Evolutionary conservation across 2,329 filamentous ascomycete genomes (phyloP).

Genomic region (Endothia cerciana): DNA sequence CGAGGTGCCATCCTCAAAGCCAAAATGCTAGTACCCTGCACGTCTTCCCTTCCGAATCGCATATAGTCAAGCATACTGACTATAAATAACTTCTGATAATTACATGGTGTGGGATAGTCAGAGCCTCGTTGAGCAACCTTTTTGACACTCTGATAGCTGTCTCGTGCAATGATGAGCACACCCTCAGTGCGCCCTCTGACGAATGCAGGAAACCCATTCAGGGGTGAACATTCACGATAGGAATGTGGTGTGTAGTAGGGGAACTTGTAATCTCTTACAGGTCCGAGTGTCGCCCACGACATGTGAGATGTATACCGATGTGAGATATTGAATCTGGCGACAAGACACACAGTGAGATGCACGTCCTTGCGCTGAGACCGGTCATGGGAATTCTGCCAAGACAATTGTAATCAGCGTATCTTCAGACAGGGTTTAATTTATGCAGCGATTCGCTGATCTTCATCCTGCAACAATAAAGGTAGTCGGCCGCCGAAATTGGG

Average conservation of each 20-base stretch:
- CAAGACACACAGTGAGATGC: too few relatives aligned
- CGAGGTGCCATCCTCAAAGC: too few relatives aligned
- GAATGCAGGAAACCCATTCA: background rate
- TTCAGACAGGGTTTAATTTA: background rate
- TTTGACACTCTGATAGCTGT: background rate
- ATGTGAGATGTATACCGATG: too few relatives aligned
- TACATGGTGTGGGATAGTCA: background rate
- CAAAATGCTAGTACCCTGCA: too few relatives aligned
- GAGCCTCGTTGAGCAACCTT: background rate
- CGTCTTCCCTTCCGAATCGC: slow-evolving; percentile 40
- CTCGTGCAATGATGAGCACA: background rate
- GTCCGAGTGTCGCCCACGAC: too few relatives aligned
- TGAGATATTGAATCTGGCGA: too few relatives aligned
- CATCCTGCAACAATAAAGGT: background rate
- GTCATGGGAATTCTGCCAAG: background rate
- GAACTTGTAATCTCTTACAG: background rate
- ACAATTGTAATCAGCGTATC: background rate
- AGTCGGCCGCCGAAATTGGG: background rate
- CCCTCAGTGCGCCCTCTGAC: background rate
- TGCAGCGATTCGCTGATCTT: background rate
- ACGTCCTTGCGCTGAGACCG: too few relatives aligned
- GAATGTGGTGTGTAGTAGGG: background rate
- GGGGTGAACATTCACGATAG: background rate
- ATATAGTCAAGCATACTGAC: slow-evolving; percentile 40
- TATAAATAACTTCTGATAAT: slow-evolving; percentile 35